These are phyloP conservation scores for Colletotrichum brevisporum DNA, from an alignment of 2,329 filamentous ascomycete species.

Conservation along the genomic window DNA sequence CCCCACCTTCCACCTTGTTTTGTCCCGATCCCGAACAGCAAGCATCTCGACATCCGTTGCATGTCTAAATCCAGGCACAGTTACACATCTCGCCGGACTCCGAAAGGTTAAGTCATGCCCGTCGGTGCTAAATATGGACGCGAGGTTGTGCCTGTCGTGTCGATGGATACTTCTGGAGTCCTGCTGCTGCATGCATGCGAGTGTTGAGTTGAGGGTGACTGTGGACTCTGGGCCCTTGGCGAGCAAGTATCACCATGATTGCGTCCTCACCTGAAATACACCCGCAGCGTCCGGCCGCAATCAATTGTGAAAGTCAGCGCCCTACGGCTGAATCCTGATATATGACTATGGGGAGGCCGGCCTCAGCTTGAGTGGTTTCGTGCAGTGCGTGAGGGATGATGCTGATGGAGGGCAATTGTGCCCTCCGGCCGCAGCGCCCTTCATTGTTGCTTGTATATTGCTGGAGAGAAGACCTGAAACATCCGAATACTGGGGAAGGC, in stretches of 20 bases:
- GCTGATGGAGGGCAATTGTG: slow-evolving; percentile 1
- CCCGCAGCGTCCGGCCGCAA: background rate
- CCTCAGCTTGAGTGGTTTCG: background rate
- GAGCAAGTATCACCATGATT: slow-evolving; percentile 29
- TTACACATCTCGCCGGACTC: slow-evolving; percentile 20
- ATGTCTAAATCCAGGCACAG: background rate
- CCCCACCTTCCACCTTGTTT: slow-evolving; percentile 20
- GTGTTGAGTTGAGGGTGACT: background rate
- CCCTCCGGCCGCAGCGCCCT: slow-evolving; percentile 3
- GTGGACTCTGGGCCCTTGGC: background rate
- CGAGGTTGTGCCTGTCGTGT: too few relatives aligned
- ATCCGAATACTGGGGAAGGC: slow-evolving; percentile 25
- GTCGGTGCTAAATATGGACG: slow-evolving; percentile 35
- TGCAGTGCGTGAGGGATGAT: slow-evolving; percentile 13
- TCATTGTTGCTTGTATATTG: slow-evolving; percentile 36
- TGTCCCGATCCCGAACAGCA: background rate
- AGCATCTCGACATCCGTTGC: background rate
- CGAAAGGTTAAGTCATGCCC: slow-evolving; percentile 15
- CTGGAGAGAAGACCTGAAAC: slow-evolving; percentile 35
- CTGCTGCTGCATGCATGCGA: too few relatives aligned
- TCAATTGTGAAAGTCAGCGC: too few relatives aligned
- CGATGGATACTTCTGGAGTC: too few relatives aligned
- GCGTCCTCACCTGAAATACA: slow-evolving; percentile 21
- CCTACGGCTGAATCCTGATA: too few relatives aligned
- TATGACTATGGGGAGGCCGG: too few relatives aligned